A percentile compares a stretch with the other conserved stretches of the same genome.
These are phyloP conservation scores for Alloascoidea hylecoeti DNA, from an alignment of 805 yeast genomes.

Conservation along the genomic window DNA sequence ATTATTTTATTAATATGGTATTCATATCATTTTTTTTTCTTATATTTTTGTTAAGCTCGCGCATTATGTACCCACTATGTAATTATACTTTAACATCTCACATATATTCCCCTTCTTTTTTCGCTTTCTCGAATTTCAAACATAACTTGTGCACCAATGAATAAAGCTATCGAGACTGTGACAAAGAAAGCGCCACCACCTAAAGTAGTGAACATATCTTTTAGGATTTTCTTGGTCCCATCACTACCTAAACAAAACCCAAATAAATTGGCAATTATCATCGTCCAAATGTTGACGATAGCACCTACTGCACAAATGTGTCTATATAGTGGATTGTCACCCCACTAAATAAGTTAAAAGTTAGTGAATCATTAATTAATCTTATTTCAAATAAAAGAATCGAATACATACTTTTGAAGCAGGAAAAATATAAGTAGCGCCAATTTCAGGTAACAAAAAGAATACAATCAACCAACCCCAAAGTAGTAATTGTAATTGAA, in stretches of 20 bases:
- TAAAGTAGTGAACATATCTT: constrained; percentile 58
- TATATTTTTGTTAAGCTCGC: background rate
- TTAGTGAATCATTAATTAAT: constrained; percentile 11
- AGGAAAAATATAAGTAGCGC: constrained; percentile 32
- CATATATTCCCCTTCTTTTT: constrained; percentile 66
- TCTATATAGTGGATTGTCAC: constrained; percentile 53
- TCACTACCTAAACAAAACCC: constrained; percentile 92
- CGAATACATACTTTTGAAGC: constrained; percentile 9
- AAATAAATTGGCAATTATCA: constrained; percentile 92
- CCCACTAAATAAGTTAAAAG: constrained; percentile 15
- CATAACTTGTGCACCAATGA: constrained; percentile 86
- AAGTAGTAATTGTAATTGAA: constrained; percentile 66
- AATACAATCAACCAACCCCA: constrained; percentile 97
- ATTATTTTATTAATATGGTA: constrained; percentile 4
- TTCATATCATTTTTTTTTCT: constrained; percentile 4
- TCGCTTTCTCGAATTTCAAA: constrained; percentile 85
- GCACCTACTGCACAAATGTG: constrained; percentile 81
- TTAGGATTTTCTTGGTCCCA: constrained; percentile 55
- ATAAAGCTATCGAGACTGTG: constrained; percentile 49
- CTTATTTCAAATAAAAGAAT: background rate
- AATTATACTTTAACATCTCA: constrained; percentile 47
- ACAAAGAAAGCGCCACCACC: constrained; percentile 51
- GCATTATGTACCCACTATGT: too few species aligned
- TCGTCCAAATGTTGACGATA: constrained; percentile 85
- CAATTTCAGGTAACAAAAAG: constrained; percentile 76